These are phyloP conservation scores for Suhomyces terraborum DNA, from an alignment of 1,139 yeast genomes.

Conservation along the genomic window DNA sequence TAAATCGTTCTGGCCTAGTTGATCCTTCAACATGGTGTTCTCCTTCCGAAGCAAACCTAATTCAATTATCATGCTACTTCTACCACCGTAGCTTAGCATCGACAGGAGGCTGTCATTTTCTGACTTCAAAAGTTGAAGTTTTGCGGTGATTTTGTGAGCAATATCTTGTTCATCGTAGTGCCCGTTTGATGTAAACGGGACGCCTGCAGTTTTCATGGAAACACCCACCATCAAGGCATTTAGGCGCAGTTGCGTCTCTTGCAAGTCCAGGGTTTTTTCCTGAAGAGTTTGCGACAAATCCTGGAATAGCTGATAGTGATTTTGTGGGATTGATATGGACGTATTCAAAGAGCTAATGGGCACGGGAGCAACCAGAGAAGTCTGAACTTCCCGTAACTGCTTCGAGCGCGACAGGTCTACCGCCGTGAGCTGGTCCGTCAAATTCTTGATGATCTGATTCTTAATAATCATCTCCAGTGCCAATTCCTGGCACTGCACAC, in stretches of 20 bases:
- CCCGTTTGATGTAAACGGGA: conserved; percentile 46
- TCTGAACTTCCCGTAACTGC: conserved; percentile 9
- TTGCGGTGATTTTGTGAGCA: conserved; percentile 71
- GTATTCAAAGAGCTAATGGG: conserved; percentile 9
- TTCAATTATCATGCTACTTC: conserved; percentile 71
- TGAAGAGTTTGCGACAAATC: conserved; percentile 54
- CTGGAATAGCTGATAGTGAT: conserved; percentile 49
- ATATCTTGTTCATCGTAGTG: conserved; percentile 74
- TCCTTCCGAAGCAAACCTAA: conserved; percentile 58
- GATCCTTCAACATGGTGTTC: conserved; percentile 14
- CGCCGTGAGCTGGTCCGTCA: conserved; percentile 33
- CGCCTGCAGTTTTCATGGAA: conserved; percentile 20
- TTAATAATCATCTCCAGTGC: conserved; percentile 38
- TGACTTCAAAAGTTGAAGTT: conserved; percentile 59
- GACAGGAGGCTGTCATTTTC: conserved; percentile 74
- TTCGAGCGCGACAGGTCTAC: conserved; percentile 20
- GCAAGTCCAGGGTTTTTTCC: conserved; percentile 55
- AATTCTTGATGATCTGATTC: conserved; percentile 38
- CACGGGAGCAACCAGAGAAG: conserved; percentile 2
- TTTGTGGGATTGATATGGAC: conserved; percentile 35
- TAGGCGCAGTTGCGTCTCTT: conserved; percentile 59
- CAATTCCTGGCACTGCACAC: conserved; percentile 27
- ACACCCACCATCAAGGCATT: conserved; percentile 57
- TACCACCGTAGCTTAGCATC: conserved; percentile 70
- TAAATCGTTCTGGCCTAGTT: conserved; percentile 4